phyloP scores from a whole-genome alignment of 345 rosid species.

The Brassica nigra region DNA sequence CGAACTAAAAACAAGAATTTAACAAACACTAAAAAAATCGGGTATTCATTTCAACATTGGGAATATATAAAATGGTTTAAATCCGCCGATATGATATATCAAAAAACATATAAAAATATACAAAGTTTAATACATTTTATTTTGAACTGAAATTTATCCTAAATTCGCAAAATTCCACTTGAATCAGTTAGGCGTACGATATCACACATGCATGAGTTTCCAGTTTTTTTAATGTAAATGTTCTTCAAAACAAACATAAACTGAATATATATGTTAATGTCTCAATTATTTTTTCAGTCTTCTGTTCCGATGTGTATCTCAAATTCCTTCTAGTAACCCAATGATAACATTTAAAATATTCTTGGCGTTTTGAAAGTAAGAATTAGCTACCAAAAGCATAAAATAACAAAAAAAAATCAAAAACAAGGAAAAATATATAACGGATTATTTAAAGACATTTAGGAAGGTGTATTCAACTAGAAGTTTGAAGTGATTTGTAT shows the following conservation, averaged over 20 bases:
- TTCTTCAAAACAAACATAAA: neutral
- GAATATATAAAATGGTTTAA: neutral
- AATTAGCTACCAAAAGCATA: neutral
- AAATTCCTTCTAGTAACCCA: neutral
- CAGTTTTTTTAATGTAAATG: neutral
- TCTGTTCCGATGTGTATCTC: neutral
- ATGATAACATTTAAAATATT: neutral
- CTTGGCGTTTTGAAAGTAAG: neutral
- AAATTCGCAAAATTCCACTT: neutral
- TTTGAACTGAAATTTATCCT: neutral
- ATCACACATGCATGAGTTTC: neutral
- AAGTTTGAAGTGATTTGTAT: too few species aligned
- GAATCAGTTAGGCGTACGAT: neutral
- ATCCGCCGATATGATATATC: neutral
- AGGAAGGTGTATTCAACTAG: too few species aligned
- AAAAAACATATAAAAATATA: neutral
- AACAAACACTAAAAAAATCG: neutral
- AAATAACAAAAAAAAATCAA: neutral
- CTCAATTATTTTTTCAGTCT: neutral
- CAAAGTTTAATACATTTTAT: neutral
- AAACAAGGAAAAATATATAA: neutral
- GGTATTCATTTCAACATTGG: neutral
- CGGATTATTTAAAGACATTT: neutral
- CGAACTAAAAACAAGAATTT: neutral
- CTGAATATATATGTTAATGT: neutral